phyloP scores from a whole-genome alignment of 495 filamentous ascomycete species.

The Peziza echinospora region DNA sequence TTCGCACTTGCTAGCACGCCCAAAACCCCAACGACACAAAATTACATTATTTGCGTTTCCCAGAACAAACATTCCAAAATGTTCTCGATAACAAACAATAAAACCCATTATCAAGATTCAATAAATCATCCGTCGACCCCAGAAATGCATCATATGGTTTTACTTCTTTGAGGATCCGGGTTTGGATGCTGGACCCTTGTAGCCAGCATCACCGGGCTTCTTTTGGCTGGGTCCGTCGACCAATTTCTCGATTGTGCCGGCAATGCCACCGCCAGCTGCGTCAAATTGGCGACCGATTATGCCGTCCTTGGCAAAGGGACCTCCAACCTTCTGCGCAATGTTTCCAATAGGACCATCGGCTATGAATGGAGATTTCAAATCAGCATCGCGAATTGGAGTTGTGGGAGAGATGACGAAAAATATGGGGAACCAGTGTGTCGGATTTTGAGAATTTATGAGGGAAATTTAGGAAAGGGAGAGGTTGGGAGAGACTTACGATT shows the following conservation, averaged over 20 bases:
- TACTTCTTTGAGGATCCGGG: too few relatives aligned
- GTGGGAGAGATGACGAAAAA: neutral
- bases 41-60: too few relatives aligned
- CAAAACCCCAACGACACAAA: too few relatives aligned
- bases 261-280: slow-evolving; percentile 26
- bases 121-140: too few relatives aligned
- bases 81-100: too few relatives aligned
- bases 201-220: neutral
- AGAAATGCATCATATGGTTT: too few relatives aligned
- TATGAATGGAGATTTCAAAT: neutral
- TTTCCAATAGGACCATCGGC: slow-evolving; percentile 31
- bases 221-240: slow-evolving; percentile 14
- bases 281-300: slow-evolving; percentile 29
- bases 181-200: neutral
- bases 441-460: neutral
- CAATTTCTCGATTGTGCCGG: slow-evolving; percentile 24
- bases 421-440: neutral
- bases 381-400: neutral
- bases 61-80: too few relatives aligned
- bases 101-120: too few relatives aligned
- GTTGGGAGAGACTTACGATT: slow-evolving; percentile 7
- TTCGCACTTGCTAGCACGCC: too few relatives aligned
- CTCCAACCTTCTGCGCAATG: slow-evolving; percentile 31
- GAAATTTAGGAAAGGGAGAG: too few relatives aligned
- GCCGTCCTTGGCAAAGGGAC: slow-evolving; percentile 29